Evolutionary conservation across 805 yeast genomes (phyloP), one percentile per base, ranked within the genome.

Genomic region (Suhomyces tanzawaensis): DNA sequence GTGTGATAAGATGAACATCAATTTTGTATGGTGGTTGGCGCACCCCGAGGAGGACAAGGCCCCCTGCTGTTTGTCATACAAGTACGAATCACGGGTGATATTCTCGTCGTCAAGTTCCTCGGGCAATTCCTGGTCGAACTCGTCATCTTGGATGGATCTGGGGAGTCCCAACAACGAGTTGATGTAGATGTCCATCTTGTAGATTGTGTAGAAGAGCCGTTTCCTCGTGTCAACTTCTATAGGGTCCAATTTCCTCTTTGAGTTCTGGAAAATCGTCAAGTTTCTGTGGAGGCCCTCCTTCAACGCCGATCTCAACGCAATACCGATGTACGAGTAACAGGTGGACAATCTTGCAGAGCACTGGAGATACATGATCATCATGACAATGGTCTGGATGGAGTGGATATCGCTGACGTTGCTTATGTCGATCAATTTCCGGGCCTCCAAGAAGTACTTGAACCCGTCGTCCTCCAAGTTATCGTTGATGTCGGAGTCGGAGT

Each of bases 161-260:
- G 97, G 97, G 35, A 89, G 67, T 1, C 96, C 96, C 46, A 90
- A 58, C 66, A 89, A 80, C 7, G 95, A 84, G 57, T 85, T 86
- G 51, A 88, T 85, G 57, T 90, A 89, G 30, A 87, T 79, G 54
- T 90, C 96, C 83, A 88, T 84, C 57, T 89, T 89, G 58, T 85
- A 84, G 45, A 89, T 82, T 1, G 96, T 83, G 85, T 91, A 89
- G 57, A 89, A 89, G 29, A 90, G 63, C 42, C 96, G 71, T 59
- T 88, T 89, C 43, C 95, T 71, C 1, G 86, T 83, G 53, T 90
- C 96, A 26, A 80, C 67, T 54, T 86, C 95, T 23, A 89, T 80
- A 1, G 90, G 90, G 48, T 83, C 83, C 33, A 74, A 67, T 48
- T 80, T 79, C 17, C 71, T 40, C 47, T 77, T 70, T 29, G 79